phyloP scores from a whole-genome alignment of 768 basidiomycete genomes.

The Dendrothele bispora region DNA sequence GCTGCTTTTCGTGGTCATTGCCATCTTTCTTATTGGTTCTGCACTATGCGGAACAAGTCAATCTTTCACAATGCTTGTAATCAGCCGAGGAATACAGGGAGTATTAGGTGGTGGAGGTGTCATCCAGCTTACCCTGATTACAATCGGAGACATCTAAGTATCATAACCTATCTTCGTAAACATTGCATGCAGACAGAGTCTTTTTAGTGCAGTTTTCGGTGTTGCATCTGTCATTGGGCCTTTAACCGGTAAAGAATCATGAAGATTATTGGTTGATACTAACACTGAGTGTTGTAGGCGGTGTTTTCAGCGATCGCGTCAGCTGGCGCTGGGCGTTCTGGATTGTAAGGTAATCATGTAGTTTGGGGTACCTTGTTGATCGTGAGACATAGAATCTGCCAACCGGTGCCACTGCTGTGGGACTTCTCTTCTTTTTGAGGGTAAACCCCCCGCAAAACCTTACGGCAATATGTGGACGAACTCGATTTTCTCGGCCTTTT shows the following conservation, averaged over 20 bases:
- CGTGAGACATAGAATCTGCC: constrained; percentile 45
- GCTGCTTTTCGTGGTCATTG: constrained; percentile 62
- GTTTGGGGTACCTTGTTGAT: neutral
- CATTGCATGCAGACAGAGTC: too few relatives aligned
- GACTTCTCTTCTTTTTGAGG: constrained; percentile 74
- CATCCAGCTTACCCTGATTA: constrained; percentile 71
- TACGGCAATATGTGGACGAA: constrained; percentile 55
- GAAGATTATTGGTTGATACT: constrained; percentile 37
- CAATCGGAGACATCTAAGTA: constrained; percentile 68
- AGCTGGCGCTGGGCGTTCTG: constrained; percentile 85
- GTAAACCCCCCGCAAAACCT: constrained; percentile 63
- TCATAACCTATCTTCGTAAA: neutral
- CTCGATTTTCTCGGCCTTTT: constrained; percentile 73
- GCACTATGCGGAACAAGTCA: constrained; percentile 82
- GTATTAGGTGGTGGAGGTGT: constrained; percentile 84
- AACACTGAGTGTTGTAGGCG: constrained; percentile 35
- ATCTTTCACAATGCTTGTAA: constrained; percentile 71
- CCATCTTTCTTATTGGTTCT: constrained; percentile 72
- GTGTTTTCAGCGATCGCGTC: constrained; percentile 64
- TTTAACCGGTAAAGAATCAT: constrained; percentile 64
- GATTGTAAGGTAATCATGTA: constrained; percentile 25
- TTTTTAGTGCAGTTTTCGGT: neutral
- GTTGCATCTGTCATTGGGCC: constrained; percentile 53
- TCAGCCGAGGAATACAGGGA: too few relatives aligned
- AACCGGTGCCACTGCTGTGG: constrained; percentile 64